Percentiles rank a stretch among this genome's conserved stretches.
These are phyloP conservation scores for Begonia masoniana DNA, from an alignment of 306 rosid species.

Conservation along the genomic window DNA sequence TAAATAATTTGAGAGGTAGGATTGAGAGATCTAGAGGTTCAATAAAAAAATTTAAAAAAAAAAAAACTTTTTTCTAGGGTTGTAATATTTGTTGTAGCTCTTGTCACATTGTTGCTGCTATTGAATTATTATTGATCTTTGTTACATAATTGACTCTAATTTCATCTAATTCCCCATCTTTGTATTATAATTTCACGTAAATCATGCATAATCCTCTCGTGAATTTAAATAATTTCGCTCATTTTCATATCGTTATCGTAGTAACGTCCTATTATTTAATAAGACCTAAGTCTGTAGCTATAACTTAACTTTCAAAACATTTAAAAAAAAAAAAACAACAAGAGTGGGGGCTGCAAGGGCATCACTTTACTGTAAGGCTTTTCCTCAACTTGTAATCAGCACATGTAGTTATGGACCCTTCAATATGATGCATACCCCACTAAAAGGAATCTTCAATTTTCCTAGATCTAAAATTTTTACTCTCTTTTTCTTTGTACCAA, in stretches of 20 bases:
- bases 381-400: neutral
- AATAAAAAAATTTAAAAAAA: neutral
- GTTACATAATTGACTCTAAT: too few species aligned
- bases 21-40: neutral
- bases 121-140: neutral
- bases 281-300: neutral
- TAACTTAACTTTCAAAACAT: neutral
- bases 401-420: neutral
- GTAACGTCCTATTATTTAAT: neutral
- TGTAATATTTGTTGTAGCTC: neutral
- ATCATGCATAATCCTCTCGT: neutral
- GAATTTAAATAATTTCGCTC: neutral
- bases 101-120: neutral
- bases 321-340: neutral
- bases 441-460: conserved; percentile 1
- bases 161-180: too few species aligned
- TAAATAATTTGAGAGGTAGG: neutral
- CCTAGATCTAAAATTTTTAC: neutral
- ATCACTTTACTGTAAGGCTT: neutral
- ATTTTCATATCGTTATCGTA: neutral
- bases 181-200: too few species aligned
- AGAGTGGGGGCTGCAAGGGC: neutral
- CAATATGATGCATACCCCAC: neutral
- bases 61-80: neutral
- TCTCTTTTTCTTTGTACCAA: neutral